Evolutionary conservation across 257 asterid species (phyloP), one percentile per base, ranked within the genome.

Genomic region (Echites panduratus): DNA sequence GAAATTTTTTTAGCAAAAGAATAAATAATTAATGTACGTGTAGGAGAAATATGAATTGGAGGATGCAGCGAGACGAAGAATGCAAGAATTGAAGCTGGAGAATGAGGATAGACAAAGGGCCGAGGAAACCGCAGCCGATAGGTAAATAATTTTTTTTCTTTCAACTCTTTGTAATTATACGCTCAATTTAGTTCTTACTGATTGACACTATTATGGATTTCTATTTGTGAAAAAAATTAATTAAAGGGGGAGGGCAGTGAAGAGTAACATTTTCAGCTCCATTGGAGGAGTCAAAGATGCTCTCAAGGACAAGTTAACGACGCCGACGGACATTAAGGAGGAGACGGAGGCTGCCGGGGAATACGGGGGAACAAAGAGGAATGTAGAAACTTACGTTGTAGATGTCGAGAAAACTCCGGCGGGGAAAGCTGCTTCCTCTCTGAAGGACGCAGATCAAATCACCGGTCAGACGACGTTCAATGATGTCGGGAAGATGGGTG

Each of bases 401-500:
- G 67, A 73, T 8, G 68, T 61, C 11, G 50, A 14, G 38, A 53
- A 63, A 63, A 66, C 56, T 29, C 56, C 67, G 27, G 62, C 22
- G 1, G 77, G 68, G 16, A 29, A 41, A 11, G 29, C 47, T n/a
- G 50, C 72, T 13, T n/a, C 64, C n/a, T 22, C 48, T 32, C 10
- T 52, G 53, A 71, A 38, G 0, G 29, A 32, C 5, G 75, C 16
- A 4, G 70, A 66, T 44, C 52, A 65, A 35, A 22, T 11, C 32
- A 65, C 49, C 11, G 52, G 47, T 5, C 54, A n/a, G 54, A 91
- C 88, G 77, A 77, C 91, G 0, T 91, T 88, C 66, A 79, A 88
- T 26, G 91, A 89, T 24, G 93, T 83, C 0, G 95, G 95, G 0
- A 66, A n/a, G 24, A 9, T 85, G 72, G 90, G 53, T 0, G 85